Evolutionary conservation across 2,329 filamentous ascomycete species (phyloP).

Genomic region (Trichoderma endophyticum): DNA sequence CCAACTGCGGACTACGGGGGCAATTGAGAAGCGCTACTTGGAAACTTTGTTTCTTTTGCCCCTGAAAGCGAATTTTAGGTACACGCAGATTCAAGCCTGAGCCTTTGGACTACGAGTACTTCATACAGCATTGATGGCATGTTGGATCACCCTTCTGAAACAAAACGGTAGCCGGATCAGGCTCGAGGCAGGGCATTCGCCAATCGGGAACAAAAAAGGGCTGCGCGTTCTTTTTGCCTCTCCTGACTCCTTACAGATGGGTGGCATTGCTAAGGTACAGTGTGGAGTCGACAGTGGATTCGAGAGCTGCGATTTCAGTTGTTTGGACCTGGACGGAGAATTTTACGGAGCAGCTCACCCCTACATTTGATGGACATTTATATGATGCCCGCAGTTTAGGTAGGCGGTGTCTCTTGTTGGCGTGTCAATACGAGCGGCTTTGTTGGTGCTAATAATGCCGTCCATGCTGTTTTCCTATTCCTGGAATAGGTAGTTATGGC

Average conservation of each 20-base stretch:
- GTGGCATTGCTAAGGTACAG: neutral
- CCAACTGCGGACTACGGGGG: neutral
- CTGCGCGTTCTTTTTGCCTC: neutral
- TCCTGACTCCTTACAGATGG: constrained; percentile 1
- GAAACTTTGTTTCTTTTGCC: neutral
- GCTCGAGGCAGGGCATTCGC: neutral
- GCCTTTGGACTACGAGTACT: neutral
- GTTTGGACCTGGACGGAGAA: neutral
- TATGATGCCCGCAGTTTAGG: neutral
- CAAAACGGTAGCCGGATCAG: neutral
- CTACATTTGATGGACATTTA: neutral
- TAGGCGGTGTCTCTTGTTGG: neutral
- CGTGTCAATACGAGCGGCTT: neutral
- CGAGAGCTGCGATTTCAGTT: neutral
- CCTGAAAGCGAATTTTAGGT: neutral
- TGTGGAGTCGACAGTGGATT: neutral
- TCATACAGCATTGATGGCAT: neutral
- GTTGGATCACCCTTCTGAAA: neutral
- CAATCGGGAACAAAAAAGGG: neutral
- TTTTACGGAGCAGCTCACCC: neutral
- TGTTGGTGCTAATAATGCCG: neutral
- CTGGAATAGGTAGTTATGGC: neutral
- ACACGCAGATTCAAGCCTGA: neutral
- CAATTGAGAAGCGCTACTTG: neutral
- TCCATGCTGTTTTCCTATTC: neutral